These are phyloP conservation scores for Fusarium luffae DNA, from an alignment of 2,329 filamentous ascomycete species.

Conservation along the genomic window DNA sequence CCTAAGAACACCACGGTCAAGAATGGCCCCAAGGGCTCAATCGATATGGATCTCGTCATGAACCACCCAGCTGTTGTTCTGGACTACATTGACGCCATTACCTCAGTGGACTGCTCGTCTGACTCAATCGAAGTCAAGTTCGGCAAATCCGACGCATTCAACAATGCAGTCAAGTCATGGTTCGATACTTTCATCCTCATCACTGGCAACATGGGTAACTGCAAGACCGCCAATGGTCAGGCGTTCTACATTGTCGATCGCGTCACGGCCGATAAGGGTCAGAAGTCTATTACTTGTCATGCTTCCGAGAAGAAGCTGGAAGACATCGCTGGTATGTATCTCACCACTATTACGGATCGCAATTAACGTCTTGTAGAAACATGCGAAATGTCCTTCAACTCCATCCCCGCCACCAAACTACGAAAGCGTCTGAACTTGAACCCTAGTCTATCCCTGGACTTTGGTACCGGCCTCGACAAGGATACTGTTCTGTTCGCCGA, in stretches of 20 bases:
- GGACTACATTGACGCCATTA: conserved; percentile 10
- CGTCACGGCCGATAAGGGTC: neutral
- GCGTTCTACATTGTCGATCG: conserved; percentile 13
- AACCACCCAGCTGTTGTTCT: conserved; percentile 22
- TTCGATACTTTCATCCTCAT: conserved; percentile 6
- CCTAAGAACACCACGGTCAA: neutral
- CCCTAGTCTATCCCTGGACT: conserved; percentile 6
- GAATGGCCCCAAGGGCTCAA: neutral
- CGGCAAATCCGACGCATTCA: neutral
- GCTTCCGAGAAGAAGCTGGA: neutral
- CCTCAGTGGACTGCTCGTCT: neutral
- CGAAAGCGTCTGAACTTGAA: conserved; percentile 2
- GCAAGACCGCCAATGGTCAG: conserved; percentile 3
- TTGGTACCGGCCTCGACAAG: neutral
- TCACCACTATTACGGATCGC: no score
- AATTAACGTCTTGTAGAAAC: conserved; percentile 11
- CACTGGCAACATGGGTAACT: conserved; percentile 9
- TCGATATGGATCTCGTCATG: conserved; percentile 17
- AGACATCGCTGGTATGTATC: conserved; percentile 6
- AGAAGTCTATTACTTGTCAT: conserved; percentile 12
- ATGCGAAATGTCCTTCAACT: conserved; percentile 20
- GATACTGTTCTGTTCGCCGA: conserved; percentile 10
- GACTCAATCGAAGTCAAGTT: conserved; percentile 6
- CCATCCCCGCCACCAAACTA: conserved; percentile 6
- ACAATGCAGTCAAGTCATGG: conserved; percentile 3